These are phyloP conservation scores for Dryas octopetala DNA, from an alignment of 306 rosid genomes.

Conservation along the genomic window DNA sequence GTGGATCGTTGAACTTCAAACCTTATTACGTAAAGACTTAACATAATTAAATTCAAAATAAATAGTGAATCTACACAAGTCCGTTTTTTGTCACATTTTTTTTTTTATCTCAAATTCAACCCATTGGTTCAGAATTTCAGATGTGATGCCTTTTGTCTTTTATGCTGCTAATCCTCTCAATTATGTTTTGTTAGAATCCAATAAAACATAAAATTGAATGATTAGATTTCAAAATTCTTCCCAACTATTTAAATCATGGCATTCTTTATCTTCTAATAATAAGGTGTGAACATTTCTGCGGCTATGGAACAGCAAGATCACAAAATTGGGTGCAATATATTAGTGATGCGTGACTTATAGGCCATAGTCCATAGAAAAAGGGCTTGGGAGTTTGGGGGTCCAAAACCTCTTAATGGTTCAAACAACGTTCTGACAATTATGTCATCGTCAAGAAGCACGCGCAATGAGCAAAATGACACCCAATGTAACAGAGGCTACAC, in stretches of 20 bases:
- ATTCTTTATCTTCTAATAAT: not conserved
- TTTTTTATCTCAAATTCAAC: no score
- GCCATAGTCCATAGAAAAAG: slow-evolving; percentile 36
- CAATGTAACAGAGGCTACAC: not conserved
- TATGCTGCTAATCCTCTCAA: slow-evolving; percentile 14
- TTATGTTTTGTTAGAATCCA: slow-evolving; percentile 40
- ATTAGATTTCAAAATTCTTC: not conserved
- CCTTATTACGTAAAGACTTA: no score
- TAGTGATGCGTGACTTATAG: not conserved
- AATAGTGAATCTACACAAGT: no score
- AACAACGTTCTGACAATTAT: slow-evolving; percentile 49
- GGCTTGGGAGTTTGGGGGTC: slow-evolving; percentile 34
- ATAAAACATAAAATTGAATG: slow-evolving; percentile 3
- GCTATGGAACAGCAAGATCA: no score
- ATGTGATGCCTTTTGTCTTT: slow-evolving; percentile 22
- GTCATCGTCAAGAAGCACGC: slow-evolving; percentile 68
- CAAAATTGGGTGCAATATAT: not conserved
- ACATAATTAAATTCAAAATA: no score
- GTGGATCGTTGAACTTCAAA: no score
- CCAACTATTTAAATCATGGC: not conserved
- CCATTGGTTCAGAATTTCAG: not conserved
- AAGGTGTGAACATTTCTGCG: no score
- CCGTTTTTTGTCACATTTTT: no score
- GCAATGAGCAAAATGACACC: slow-evolving; percentile 31
- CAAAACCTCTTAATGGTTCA: slow-evolving; percentile 39